These are phyloP conservation scores for Aphanomyces astaci DNA, from an alignment of 352 stramenopile genomes.

Conservation along the genomic window DNA sequence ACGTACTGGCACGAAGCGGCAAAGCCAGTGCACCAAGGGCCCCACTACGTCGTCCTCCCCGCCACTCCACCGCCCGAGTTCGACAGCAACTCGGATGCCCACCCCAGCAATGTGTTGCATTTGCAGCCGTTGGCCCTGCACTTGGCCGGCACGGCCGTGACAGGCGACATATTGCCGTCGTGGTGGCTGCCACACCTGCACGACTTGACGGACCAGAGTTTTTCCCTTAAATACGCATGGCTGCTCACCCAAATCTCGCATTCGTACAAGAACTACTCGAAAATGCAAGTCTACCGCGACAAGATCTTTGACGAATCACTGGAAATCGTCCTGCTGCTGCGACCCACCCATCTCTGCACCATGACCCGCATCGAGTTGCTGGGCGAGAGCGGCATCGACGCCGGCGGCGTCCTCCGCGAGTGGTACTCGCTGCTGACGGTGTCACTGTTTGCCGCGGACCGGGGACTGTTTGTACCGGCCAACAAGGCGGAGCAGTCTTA, in stretches of 20 bases:
- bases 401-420: slow-evolving; percentile 67
- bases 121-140: slow-evolving; percentile 31
- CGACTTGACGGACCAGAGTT: neutral
- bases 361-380: slow-evolving; percentile 48
- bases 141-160: slow-evolving; percentile 25
- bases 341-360: neutral
- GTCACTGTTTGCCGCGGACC: slow-evolving; percentile 38
- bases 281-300: slow-evolving; percentile 16
- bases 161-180: neutral
- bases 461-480: slow-evolving; percentile 38
- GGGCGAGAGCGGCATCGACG: slow-evolving; percentile 68
- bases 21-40: slow-evolving; percentile 23
- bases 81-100: neutral
- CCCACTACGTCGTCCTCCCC: neutral
- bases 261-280: neutral
- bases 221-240: slow-evolving; percentile 17
- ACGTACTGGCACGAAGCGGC: slow-evolving; percentile 46
- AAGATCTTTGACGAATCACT: slow-evolving; percentile 19
- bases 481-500: slow-evolving; percentile 37
- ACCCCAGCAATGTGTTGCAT: slow-evolving; percentile 23
- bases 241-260: neutral
- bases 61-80: neutral
- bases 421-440: slow-evolving; percentile 60
- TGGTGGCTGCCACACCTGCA: slow-evolving; percentile 1
- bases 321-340: neutral